A percentile compares a stretch with the other conserved stretches of the same genome.
Conservation (phyloP, 2,329 filamentous ascomycete species). For the Aspergillus unguis region DNA sequence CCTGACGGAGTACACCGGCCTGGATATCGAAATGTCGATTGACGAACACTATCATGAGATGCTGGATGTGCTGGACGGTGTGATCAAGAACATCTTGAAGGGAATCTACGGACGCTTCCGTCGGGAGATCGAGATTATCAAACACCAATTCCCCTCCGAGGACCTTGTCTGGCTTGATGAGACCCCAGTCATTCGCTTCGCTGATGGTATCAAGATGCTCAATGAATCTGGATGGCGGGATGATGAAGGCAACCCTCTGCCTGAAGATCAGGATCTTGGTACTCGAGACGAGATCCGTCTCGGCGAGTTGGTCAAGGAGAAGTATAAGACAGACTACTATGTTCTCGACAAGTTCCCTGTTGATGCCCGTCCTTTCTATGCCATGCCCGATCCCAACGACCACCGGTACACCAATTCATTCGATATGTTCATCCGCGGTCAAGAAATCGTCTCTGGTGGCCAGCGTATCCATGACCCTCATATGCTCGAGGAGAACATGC, state of each 20-base stretch:
- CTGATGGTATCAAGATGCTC: conserved; percentile 74
- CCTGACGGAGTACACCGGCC: conserved; percentile 87
- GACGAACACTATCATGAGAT: conserved; percentile 88
- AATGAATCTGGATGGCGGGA: conserved; percentile 73
- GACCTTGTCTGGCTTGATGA: conserved; percentile 84
- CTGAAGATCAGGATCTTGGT: conserved; percentile 73
- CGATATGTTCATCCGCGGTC: conserved; percentile 89
- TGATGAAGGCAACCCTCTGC: conserved; percentile 69
- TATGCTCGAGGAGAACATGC: conserved; percentile 75
- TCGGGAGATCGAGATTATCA: conserved; percentile 73
- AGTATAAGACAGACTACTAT: conserved; percentile 87
- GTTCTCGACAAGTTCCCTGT: conserved; percentile 90
- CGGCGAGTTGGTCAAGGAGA: conserved; percentile 78
- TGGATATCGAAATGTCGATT: conserved; percentile 91
- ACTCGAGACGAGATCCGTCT: conserved; percentile 85
- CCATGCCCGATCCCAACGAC: conserved; percentile 75
- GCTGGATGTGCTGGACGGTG: conserved; percentile 70
- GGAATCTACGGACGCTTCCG: conserved; percentile 66
- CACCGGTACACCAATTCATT: conserved; percentile 81
- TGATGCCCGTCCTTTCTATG: conserved; percentile 83
- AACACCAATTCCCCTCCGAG: conserved; percentile 78
- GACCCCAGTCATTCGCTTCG: conserved; percentile 77
- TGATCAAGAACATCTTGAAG: conserved; percentile 75
- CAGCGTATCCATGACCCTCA: conserved; percentile 84
- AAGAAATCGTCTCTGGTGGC: conserved; percentile 88